These are phyloP conservation scores for Triticum turgidum DNA, from an alignment of 176 grass and related monocot genomes.

Conservation along the genomic window DNA sequence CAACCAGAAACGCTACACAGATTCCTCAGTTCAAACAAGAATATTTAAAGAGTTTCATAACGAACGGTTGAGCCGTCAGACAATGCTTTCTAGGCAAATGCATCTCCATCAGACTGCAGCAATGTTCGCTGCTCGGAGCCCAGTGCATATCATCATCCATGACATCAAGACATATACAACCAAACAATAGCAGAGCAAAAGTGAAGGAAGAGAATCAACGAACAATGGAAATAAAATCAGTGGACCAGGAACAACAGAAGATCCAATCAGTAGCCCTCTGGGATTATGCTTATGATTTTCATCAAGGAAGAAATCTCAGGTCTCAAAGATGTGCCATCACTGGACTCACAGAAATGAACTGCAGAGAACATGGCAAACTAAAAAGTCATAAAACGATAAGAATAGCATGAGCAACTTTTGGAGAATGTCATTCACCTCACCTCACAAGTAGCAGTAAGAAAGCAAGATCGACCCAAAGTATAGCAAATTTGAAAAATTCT, in stretches of 20 bases:
- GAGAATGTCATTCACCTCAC: too few species aligned
- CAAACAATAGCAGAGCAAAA: background rate
- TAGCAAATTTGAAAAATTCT: too few species aligned
- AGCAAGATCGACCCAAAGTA: too few species aligned
- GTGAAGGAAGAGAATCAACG: background rate
- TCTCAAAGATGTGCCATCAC: slow-evolving; percentile 99
- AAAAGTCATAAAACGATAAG: too few species aligned
- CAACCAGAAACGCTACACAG: background rate
- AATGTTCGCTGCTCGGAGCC: slow-evolving; percentile 64
- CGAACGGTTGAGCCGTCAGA: slow-evolving; percentile 21
- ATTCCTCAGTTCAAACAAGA: slow-evolving; percentile 32
- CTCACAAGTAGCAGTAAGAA: too few species aligned
- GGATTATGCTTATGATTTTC: slow-evolving; percentile 60
- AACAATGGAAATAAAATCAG: background rate
- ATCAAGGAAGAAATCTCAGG: slow-evolving; percentile 72
- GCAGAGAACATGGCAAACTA: too few species aligned
- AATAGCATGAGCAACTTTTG: too few species aligned
- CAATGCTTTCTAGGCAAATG: slow-evolving; percentile 92
- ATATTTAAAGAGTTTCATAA: too few species aligned
- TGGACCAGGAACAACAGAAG: background rate
- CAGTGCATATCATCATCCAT: slow-evolving; percentile 80
- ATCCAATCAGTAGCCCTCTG: slow-evolving; percentile 46
- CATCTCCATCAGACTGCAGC: slow-evolving; percentile 58
- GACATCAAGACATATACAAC: background rate
- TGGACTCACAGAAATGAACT: slow-evolving; percentile 10